These are phyloP conservation scores for Piper betle DNA, from an alignment of 164 flowering plant species.

Conservation along the genomic window DNA sequence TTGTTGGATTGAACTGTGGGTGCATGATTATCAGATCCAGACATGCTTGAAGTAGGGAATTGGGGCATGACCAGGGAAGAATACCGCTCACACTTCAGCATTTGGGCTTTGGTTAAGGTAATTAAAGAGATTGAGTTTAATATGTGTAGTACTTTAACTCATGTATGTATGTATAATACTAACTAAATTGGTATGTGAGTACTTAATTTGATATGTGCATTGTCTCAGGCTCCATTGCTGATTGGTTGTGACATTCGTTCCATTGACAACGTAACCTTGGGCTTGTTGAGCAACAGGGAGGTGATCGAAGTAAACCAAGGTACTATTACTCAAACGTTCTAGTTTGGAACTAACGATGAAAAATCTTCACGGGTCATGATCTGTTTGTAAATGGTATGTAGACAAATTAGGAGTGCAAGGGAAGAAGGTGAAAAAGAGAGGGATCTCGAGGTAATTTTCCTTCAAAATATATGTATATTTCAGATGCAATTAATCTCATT, in stretches of 20 bases:
- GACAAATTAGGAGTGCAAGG: conserved; percentile 72
- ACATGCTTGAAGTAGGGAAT: conserved; percentile 88
- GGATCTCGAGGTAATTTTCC: conserved; percentile 46
- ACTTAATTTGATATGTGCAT: background rate
- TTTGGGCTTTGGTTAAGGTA: conserved; percentile 72
- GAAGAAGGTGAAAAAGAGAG: conserved; percentile 43
- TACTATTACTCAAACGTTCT: conserved; percentile 12
- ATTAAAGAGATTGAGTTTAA: background rate
- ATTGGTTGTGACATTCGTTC: conserved; percentile 60
- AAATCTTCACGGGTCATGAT: conserved; percentile 17
- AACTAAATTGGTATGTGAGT: background rate
- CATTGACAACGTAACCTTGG: conserved; percentile 27
- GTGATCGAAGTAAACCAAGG: conserved; percentile 84
- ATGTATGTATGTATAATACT: too few relatives aligned
- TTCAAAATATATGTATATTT: background rate
- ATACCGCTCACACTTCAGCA: conserved; percentile 72
- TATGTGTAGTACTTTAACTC: background rate
- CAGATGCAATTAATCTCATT: conserved; percentile 22
- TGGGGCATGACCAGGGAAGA: conserved; percentile 75
- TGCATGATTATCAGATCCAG: conserved; percentile 65
- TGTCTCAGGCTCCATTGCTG: conserved; percentile 53
- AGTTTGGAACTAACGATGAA: conserved; percentile 41
- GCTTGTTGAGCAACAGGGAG: conserved; percentile 48
- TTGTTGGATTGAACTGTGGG: too few relatives aligned
- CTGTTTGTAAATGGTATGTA: conserved; percentile 7